Conservation (phyloP, 2,329 filamentous ascomycete species). For the Spiromastix sp. region DNA sequence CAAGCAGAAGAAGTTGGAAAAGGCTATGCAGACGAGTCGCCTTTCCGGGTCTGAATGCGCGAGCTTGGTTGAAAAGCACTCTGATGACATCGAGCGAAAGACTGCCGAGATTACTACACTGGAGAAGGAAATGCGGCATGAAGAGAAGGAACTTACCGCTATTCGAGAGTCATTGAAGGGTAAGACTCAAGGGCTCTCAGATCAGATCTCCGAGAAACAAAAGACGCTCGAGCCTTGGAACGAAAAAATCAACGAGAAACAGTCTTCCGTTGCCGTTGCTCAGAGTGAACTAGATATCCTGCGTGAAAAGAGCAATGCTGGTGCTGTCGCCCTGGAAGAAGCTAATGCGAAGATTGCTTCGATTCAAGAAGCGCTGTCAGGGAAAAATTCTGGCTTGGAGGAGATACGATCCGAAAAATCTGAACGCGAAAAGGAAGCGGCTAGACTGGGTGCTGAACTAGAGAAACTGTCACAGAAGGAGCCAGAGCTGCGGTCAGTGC, state of each 20-base stretch:
- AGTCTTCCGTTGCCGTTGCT: conserved; percentile 85
- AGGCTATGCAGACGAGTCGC: conserved; percentile 68
- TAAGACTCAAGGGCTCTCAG: conserved; percentile 89
- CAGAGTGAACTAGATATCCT: conserved; percentile 91
- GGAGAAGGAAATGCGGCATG: conserved; percentile 63
- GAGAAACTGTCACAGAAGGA: conserved; percentile 65
- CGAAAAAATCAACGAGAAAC: conserved; percentile 92
- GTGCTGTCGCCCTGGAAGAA: conserved; percentile 73
- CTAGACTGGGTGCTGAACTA: conserved; percentile 61
- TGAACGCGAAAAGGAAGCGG: conserved; percentile 62
- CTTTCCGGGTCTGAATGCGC: conserved; percentile 64
- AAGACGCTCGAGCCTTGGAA: conserved; percentile 94
- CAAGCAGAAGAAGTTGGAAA: conserved; percentile 93
- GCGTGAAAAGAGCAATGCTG: conserved; percentile 77
- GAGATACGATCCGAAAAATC: conserved; percentile 63
- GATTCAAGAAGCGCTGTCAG: conserved; percentile 59
- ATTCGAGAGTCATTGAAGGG: conserved; percentile 85
- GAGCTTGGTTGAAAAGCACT: conserved; percentile 66
- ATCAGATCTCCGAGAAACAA: conserved; percentile 84
- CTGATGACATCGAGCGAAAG: conserved; percentile 66
- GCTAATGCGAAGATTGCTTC: conserved; percentile 65
- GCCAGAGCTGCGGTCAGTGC: conserved; percentile 68
- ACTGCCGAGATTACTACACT: conserved; percentile 63
- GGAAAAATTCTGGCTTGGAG: conserved; percentile 66
- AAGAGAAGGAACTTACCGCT: conserved; percentile 71